Conservation (phyloP, 768 basidiomycete genomes). For the Boletus edulis region DNA sequence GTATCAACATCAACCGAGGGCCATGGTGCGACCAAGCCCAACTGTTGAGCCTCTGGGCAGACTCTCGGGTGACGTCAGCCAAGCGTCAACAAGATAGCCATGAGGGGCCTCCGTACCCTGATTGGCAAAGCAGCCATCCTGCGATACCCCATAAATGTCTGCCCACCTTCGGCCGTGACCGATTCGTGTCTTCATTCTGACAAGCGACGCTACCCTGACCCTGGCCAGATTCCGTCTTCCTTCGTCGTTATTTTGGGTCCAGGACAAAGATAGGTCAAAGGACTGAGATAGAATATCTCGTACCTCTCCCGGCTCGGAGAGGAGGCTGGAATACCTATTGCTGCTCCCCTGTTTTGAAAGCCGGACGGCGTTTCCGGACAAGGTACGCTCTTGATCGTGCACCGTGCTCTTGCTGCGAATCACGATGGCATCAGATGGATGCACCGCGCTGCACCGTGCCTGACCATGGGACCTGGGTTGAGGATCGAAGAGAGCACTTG, state of each 20-base stretch:
- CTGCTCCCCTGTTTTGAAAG: constrained; percentile 54
- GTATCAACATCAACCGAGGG: no score
- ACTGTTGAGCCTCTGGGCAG: no score
- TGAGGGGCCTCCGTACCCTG: constrained; percentile 45
- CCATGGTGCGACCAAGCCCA: no score
- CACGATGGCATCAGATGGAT: not conserved
- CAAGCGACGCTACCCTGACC: constrained; percentile 30
- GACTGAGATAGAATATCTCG: constrained; percentile 50
- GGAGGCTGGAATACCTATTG: constrained; percentile 47
- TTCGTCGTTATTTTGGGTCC: constrained; percentile 45
- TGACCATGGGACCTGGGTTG: constrained; percentile 49
- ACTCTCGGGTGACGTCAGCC: constrained; percentile 18
- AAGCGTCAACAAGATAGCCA: constrained; percentile 22
- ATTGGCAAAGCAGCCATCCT: constrained; percentile 30
- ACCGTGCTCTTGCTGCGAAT: not conserved
- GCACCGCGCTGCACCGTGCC: not conserved
- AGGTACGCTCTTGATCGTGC: constrained; percentile 9
- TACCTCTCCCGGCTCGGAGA: constrained; percentile 35
- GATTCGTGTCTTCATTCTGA: constrained; percentile 17
- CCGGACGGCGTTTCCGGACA: constrained; percentile 47
- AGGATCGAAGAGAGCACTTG: constrained; percentile 34
- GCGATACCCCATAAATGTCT: constrained; percentile 36
- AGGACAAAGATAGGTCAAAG: constrained; percentile 42
- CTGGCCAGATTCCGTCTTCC: constrained; percentile 51
- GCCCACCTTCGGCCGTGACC: constrained; percentile 4